These are phyloP conservation scores for Nicotiana tabacum DNA, from an alignment of 257 asterid species.

Conservation along the genomic window DNA sequence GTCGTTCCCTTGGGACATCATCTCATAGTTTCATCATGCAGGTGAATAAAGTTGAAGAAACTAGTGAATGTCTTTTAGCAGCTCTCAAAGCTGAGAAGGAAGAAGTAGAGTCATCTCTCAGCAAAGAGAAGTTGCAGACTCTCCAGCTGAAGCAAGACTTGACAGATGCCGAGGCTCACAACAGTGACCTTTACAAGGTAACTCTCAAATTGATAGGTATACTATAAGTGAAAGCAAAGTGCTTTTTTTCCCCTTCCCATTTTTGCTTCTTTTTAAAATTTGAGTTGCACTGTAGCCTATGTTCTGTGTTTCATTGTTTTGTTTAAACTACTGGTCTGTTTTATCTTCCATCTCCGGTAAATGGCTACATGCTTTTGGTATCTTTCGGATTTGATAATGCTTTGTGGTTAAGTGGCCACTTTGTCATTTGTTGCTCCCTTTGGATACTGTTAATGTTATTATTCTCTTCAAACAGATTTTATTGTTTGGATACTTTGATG, in stretches of 20 bases:
- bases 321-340: not conserved
- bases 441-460: not conserved
- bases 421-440: not conserved
- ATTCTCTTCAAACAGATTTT: too few relatives aligned
- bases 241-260: not conserved
- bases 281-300: not conserved
- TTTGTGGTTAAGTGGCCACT: not conserved
- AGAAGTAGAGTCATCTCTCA: slow-evolving; percentile 63
- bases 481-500: not conserved
- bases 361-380: not conserved
- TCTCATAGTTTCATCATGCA: slow-evolving; percentile 22
- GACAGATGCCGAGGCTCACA: slow-evolving; percentile 63
- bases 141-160: slow-evolving; percentile 66
- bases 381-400: not conserved
- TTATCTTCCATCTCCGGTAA: not conserved
- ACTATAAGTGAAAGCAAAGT: not conserved
- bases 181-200: slow-evolving; percentile 79
- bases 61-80: slow-evolving; percentile 44
- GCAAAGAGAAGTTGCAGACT: slow-evolving; percentile 64
- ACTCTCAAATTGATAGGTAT: slow-evolving; percentile 13
- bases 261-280: not conserved
- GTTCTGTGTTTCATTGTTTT: not conserved
- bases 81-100: slow-evolving; percentile 64
- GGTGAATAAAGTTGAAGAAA: slow-evolving; percentile 57
- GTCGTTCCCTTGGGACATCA: not conserved